Percentiles rank a stretch among this genome's conserved stretches.
Evolutionary conservation across 805 yeast genomes (phyloP).

Genomic region (Kluyveromyces nonfermentans): DNA sequence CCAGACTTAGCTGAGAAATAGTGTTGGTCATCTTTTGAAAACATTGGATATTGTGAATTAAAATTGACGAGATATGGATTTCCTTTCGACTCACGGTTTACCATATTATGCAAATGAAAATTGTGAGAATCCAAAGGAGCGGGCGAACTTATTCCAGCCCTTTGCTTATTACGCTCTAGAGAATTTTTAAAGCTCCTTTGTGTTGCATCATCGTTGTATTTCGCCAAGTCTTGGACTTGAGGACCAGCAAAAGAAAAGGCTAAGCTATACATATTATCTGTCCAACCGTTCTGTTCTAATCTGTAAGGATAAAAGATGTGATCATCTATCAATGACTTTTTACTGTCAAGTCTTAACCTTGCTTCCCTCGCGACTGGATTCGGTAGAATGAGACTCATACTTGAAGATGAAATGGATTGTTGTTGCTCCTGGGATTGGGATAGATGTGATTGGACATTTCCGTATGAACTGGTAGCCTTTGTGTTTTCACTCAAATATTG

Average conservation of each 20-base stretch:
- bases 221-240: not conserved
- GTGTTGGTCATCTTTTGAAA: not conserved
- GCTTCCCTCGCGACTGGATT: conserved; percentile 20
- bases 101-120: not conserved
- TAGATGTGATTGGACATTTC: not conserved
- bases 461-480: not conserved
- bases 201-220: conserved; percentile 1
- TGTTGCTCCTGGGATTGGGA: not conserved
- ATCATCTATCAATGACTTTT: conserved; percentile 25
- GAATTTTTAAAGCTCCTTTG: not conserved
- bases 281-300: not conserved
- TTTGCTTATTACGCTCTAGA: not conserved
- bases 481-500: not conserved
- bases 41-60: not conserved
- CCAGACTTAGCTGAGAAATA: not conserved
- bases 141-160: not conserved
- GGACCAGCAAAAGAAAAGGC: not conserved
- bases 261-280: not conserved
- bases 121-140: not conserved
- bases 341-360: conserved; percentile 19
- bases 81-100: not conserved
- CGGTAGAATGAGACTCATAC: conserved; percentile 3
- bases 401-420: not conserved
- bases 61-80: not conserved
- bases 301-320: conserved; percentile 21